Conservation (phyloP, 2,329 filamentous ascomycete genomes). For the Sordariomycetes sp. region DNA sequence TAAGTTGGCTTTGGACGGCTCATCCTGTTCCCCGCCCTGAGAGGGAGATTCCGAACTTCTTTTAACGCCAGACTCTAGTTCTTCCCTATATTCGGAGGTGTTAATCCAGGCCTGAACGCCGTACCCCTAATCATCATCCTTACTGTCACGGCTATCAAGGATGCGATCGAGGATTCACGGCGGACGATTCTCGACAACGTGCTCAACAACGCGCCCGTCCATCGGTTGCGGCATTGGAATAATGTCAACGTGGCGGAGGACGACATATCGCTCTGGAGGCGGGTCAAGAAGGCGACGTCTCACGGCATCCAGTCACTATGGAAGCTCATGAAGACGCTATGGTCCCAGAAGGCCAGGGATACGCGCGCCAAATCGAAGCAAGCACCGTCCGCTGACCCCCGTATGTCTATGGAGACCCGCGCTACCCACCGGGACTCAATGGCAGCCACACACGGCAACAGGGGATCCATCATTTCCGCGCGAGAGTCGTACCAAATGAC, state of each 20-base stretch:
- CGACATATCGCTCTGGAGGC: slow-evolving; percentile 75
- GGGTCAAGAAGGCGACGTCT: slow-evolving; percentile 79
- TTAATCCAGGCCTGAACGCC: slow-evolving; percentile 80
- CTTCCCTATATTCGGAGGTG: slow-evolving; percentile 89
- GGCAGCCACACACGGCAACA: slow-evolving; percentile 37
- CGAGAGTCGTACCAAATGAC: slow-evolving; percentile 81
- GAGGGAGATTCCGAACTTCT: not conserved
- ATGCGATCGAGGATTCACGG: slow-evolving; percentile 90
- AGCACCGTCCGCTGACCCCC: slow-evolving; percentile 34
- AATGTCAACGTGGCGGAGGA: slow-evolving; percentile 92
- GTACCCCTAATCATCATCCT: slow-evolving; percentile 92
- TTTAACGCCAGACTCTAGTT: slow-evolving; percentile 45
- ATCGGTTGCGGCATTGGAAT: slow-evolving; percentile 76
- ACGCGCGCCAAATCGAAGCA: slow-evolving; percentile 36
- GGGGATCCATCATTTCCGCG: slow-evolving; percentile 41
- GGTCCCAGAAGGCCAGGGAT: slow-evolving; percentile 38
- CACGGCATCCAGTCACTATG: slow-evolving; percentile 44
- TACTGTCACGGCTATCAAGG: slow-evolving; percentile 79
- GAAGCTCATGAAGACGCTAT: slow-evolving; percentile 32
- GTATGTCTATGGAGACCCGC: slow-evolving; percentile 42
- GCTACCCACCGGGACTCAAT: slow-evolving; percentile 24
- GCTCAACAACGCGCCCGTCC: slow-evolving; percentile 91
- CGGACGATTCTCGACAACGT: slow-evolving; percentile 85
- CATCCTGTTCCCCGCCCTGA: not conserved
- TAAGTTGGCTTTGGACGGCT: slow-evolving; percentile 37